Conservation (phyloP, 108 stramenopile species). For the Cyclotella sp. region DNA sequence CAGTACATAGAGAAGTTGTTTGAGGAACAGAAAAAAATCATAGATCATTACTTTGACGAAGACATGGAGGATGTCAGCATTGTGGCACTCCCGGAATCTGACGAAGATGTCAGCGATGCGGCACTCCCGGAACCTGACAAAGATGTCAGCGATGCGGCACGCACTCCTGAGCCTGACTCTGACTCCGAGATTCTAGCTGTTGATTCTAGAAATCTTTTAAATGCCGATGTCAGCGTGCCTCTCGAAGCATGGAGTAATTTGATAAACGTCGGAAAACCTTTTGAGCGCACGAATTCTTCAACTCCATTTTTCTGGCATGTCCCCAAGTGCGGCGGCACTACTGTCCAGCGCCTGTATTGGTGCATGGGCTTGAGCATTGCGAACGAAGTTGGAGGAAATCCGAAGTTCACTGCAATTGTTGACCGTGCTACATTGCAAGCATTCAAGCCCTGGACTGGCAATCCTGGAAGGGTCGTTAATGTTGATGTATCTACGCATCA, state of each 20-base stretch:
- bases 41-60: slow-evolving; percentile 30
- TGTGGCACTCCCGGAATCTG: not conserved
- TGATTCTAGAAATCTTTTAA: not conserved
- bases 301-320: slow-evolving; percentile 64
- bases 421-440: slow-evolving; percentile 10
- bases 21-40: slow-evolving; percentile 47
- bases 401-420: slow-evolving; percentile 18
- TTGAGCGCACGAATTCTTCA: slow-evolving; percentile 10
- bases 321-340: slow-evolving; percentile 50
- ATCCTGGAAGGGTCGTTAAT: slow-evolving; percentile 56
- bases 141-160: not conserved
- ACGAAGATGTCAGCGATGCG: slow-evolving; percentile 5
- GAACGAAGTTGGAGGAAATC: slow-evolving; percentile 38
- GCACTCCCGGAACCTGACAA: not conserved
- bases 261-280: slow-evolving; percentile 20
- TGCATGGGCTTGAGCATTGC: slow-evolving; percentile 52
- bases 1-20: slow-evolving; percentile 39
- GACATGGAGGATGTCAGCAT: not conserved
- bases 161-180: not conserved
- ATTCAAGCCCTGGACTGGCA: slow-evolving; percentile 37
- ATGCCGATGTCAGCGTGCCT: not conserved
- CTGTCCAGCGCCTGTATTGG: slow-evolving; percentile 46
- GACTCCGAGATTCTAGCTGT: not conserved
- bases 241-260: slow-evolving; percentile 11
- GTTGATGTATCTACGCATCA: slow-evolving; percentile 52